A percentile compares a stretch with the other conserved stretches of the same genome.
These are phyloP conservation scores for Stropharia rugosoannulata DNA, from an alignment of 768 basidiomycete genomes.

Conservation along the genomic window DNA sequence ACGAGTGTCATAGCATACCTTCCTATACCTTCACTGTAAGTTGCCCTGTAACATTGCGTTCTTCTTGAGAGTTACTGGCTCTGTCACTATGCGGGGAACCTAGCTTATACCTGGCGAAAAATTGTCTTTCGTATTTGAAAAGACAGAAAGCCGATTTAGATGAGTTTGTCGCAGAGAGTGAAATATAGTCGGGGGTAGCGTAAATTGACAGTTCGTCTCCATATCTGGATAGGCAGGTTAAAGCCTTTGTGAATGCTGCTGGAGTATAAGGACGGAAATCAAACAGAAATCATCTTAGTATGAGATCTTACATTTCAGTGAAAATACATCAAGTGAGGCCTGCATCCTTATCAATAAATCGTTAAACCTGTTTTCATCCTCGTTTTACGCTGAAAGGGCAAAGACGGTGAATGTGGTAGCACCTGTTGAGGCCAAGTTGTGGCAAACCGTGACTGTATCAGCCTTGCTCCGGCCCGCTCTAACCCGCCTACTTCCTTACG, in stretches of 20 bases:
- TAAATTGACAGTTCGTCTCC: constrained; percentile 78
- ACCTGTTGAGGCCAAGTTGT: too few relatives aligned
- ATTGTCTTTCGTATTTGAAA: constrained; percentile 65
- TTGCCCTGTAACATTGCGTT: constrained; percentile 57
- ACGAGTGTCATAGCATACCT: constrained; percentile 39
- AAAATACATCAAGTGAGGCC: constrained; percentile 59
- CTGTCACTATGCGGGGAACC: constrained; percentile 21
- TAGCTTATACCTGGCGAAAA: constrained; percentile 69
- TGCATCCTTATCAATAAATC: constrained; percentile 47
- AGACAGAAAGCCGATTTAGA: constrained; percentile 82
- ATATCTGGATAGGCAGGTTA: constrained; percentile 77
- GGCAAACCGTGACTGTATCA: too few relatives aligned
- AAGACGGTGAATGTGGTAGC: too few relatives aligned
- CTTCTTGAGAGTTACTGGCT: constrained; percentile 28
- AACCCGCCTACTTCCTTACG: neutral
- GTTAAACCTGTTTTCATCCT: neutral
- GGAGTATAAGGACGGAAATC: constrained; percentile 14
- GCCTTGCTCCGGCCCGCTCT: too few relatives aligned
- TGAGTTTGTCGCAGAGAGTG: constrained; percentile 74
- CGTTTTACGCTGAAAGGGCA: too few relatives aligned
- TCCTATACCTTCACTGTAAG: constrained; percentile 67
- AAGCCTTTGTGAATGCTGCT: constrained; percentile 70
- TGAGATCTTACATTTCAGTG: constrained; percentile 44
- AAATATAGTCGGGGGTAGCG: constrained; percentile 57
- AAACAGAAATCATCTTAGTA: constrained; percentile 8